Evolutionary conservation across 2,329 filamentous ascomycete genomes (phyloP).

Genomic region (Talaromyces sp.): DNA sequence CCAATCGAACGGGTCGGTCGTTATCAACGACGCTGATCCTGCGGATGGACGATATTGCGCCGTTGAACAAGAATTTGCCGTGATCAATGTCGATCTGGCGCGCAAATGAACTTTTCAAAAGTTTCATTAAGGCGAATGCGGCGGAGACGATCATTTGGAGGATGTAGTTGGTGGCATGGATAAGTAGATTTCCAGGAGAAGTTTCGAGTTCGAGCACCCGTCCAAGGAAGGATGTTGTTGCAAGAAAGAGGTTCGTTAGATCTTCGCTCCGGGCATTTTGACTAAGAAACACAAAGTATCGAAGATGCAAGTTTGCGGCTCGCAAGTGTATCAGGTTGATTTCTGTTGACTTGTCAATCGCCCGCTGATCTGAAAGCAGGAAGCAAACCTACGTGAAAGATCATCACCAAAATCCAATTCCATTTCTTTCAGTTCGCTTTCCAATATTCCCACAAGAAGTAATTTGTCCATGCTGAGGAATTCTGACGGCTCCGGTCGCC

Average conservation of each 20-base stretch:
- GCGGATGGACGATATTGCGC: slow-evolving; percentile 54
- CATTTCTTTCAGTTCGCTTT: slow-evolving; percentile 43
- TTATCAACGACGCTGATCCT: slow-evolving; percentile 57
- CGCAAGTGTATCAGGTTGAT: slow-evolving; percentile 45
- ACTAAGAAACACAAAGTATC: slow-evolving; percentile 44
- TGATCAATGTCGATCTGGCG: slow-evolving; percentile 50
- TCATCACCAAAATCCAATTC: slow-evolving; percentile 48
- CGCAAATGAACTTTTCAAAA: slow-evolving; percentile 59
- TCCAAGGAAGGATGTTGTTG: slow-evolving; percentile 43
- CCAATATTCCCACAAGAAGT: slow-evolving; percentile 40
- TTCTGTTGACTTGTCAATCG: slow-evolving; percentile 20
- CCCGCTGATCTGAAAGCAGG: not conserved
- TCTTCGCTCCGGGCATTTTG: slow-evolving; percentile 41
- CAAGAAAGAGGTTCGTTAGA: slow-evolving; percentile 39
- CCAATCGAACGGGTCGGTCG: slow-evolving; percentile 58
- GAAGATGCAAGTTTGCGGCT: slow-evolving; percentile 42
- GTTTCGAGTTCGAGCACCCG: slow-evolving; percentile 41
- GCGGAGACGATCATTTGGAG: slow-evolving; percentile 62
- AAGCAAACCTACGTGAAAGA: slow-evolving; percentile 26
- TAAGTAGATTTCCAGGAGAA: slow-evolving; percentile 44
- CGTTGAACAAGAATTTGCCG: slow-evolving; percentile 53
- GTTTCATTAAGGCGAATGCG: slow-evolving; percentile 58
- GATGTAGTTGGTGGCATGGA: slow-evolving; percentile 56
- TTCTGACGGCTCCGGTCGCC: slow-evolving; percentile 50
- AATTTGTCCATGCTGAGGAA: slow-evolving; percentile 41